Conservation (phyloP, 139 green algal species). For the Raphidocelis subcapitata region DNA sequence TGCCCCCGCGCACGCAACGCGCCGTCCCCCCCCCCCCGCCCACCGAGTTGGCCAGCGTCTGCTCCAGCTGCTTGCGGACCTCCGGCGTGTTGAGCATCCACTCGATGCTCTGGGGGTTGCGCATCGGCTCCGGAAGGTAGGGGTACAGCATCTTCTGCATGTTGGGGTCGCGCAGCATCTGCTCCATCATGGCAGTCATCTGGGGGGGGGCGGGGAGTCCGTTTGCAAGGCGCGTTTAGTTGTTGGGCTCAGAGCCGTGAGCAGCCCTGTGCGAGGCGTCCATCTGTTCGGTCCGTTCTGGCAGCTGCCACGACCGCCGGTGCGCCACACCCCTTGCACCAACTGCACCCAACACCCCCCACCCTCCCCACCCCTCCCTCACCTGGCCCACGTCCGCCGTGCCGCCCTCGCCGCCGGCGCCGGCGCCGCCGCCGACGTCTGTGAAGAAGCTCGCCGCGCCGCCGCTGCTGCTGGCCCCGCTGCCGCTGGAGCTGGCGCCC, state of each 20-base stretch:
- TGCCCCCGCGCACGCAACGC: too few species aligned
- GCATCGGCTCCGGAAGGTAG: conserved; percentile 88
- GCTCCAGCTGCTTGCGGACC: conserved; percentile 63
- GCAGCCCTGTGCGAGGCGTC: background rate
- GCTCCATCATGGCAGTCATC: conserved; percentile 51
- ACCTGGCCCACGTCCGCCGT: background rate
- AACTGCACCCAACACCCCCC: too few species aligned
- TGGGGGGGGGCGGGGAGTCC: conserved; percentile 3
- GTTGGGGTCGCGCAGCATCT: conserved; percentile 63
- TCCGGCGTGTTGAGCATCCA: conserved; percentile 87
- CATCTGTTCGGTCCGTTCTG: background rate
- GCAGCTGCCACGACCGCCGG: background rate
- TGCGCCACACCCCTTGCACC: background rate
- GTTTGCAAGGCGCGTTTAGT: background rate
- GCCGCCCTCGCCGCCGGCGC: background rate
- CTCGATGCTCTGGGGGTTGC: conserved; percentile 83
- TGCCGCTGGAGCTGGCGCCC: conserved; percentile 8
- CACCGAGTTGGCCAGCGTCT: conserved; percentile 39
- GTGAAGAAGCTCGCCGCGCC: conserved; percentile 31
- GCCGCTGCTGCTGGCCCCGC: conserved; percentile 9
- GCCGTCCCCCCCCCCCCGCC: background rate
- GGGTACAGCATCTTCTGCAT: conserved; percentile 92
- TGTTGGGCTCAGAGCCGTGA: background rate
- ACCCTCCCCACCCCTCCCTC: too few species aligned
- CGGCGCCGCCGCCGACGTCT: conserved; percentile 24